Percentiles rank a stretch among this genome's conserved stretches.
These are phyloP conservation scores for Carex littledalei DNA, from an alignment of 176 grass and related monocot species.

Conservation along the genomic window DNA sequence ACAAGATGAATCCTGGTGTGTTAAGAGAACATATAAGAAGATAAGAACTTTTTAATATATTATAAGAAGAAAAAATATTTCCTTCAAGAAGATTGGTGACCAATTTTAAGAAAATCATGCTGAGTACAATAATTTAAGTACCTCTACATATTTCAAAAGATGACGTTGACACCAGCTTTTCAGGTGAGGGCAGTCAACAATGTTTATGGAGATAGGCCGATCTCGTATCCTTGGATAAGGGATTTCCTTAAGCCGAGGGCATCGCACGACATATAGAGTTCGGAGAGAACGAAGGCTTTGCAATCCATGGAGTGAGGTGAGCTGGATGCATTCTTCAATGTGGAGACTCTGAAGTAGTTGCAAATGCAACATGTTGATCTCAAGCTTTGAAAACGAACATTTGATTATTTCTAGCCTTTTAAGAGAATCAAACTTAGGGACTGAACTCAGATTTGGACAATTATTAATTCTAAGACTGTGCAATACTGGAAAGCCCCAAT, in stretches of 20 bases:
- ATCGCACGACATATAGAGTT: background rate
- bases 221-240: background rate
- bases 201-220: background rate
- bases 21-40: background rate
- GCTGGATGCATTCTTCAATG: conserved; percentile 13
- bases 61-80: no score
- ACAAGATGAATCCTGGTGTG: background rate
- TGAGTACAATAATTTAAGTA: background rate
- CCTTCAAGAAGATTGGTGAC: no score
- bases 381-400: background rate
- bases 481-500: background rate
- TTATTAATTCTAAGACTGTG: background rate
- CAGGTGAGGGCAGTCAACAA: conserved; percentile 25
- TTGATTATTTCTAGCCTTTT: background rate
- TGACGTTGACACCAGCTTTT: conserved; percentile 24
- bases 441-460: background rate
- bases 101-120: background rate
- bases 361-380: background rate
- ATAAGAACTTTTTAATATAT: background rate
- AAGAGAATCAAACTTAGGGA: background rate
- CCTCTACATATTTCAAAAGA: conserved; percentile 26
- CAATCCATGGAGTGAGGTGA: background rate
- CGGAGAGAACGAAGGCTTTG: background rate
- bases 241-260: background rate
- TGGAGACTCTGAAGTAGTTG: background rate